Base-by-base conservation (phyloP, 2,329 filamentous ascomycete species). In the Penicillium freii region DNA sequence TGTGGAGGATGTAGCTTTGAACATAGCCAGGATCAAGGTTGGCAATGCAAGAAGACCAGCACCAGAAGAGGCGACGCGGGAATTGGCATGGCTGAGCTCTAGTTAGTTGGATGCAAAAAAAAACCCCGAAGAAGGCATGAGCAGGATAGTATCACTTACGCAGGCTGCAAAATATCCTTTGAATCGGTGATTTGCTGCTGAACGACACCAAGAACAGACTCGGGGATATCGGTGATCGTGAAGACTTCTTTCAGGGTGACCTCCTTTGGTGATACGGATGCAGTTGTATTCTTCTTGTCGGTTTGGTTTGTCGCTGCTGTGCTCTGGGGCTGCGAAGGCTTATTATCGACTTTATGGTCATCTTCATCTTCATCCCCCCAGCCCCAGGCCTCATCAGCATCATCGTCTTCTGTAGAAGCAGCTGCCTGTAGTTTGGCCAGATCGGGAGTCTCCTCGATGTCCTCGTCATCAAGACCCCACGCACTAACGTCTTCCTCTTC, bases 221-320 rank as follows among this genome's bases (percentile, higher is more conserved):
- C 87, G 0, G 94, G 93, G 72, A 97, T 88, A 2, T 89, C 89
- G 0, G 93, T 97, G 51, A 96, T 89, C 57, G 87, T 90, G 73
- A 96, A 99, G 1, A 84, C 89, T 75, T 99, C 94, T 60, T 83
- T 89, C 44, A 97, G 77, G 0, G 90, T 89, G 58, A 97, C 77
- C 69, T 94, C 89, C 54, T 85, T 81, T 9, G 79, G 58, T 40
- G 63, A 54, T 17, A 53, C 19, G 29, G 56, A 46, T 53, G 66
- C 36, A 21, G 58, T 50, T 43, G 58, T 52, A 27, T 62, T 60
- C 21, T 61, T 59, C 31, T 59, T 65, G 40, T 68, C 65, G 40
- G 62, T 53, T 58, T 73, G 65, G 27, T 66, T 63, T 6, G 59
- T 17, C 27, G 39, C 39, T 36, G 61, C 19, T 7, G 66, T 43